A percentile compares a stretch with the other conserved stretches of the same genome.
These are phyloP conservation scores for Teratosphaeria destructans DNA, from an alignment of 2,329 filamentous ascomycete genomes.

Conservation along the genomic window DNA sequence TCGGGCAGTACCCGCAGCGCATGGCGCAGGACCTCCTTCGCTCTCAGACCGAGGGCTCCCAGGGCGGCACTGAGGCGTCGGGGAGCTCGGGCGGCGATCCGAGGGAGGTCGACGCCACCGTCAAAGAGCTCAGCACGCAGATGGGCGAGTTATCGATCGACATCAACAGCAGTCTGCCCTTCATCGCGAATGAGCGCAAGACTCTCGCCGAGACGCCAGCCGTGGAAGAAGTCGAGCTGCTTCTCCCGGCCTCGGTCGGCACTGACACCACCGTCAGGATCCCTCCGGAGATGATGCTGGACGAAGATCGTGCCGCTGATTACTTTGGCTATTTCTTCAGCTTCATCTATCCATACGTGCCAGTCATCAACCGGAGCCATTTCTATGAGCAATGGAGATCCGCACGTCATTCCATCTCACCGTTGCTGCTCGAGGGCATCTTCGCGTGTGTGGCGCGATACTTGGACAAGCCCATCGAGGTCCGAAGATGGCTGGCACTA, in stretches of 20 bases:
- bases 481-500: constrained; percentile 85
- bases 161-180: constrained; percentile 77
- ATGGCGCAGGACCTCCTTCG: constrained; percentile 11
- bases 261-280: constrained; percentile 75
- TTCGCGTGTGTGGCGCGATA: constrained; percentile 82
- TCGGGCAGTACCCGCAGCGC: constrained; percentile 10
- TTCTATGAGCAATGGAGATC: constrained; percentile 88
- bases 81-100: constrained; percentile 20
- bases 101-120: constrained; percentile 22
- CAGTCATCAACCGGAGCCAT: constrained; percentile 69
- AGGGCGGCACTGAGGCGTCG: constrained; percentile 13
- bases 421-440: constrained; percentile 76
- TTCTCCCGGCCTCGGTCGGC: constrained; percentile 57
- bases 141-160: constrained; percentile 81
- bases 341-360: constrained; percentile 86
- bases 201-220: constrained; percentile 50
- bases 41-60: constrained; percentile 5
- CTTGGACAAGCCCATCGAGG: constrained; percentile 71
- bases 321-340: constrained; percentile 88
- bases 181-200: constrained; percentile 59
- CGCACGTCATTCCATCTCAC: constrained; percentile 74
- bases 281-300: constrained; percentile 85
- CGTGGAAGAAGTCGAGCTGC: constrained; percentile 60
- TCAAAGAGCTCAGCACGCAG: constrained; percentile 41
- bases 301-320: constrained; percentile 66